These are phyloP conservation scores for Amaranthus cruentus DNA, from an alignment of 148 eudicot species.

Conservation along the genomic window DNA sequence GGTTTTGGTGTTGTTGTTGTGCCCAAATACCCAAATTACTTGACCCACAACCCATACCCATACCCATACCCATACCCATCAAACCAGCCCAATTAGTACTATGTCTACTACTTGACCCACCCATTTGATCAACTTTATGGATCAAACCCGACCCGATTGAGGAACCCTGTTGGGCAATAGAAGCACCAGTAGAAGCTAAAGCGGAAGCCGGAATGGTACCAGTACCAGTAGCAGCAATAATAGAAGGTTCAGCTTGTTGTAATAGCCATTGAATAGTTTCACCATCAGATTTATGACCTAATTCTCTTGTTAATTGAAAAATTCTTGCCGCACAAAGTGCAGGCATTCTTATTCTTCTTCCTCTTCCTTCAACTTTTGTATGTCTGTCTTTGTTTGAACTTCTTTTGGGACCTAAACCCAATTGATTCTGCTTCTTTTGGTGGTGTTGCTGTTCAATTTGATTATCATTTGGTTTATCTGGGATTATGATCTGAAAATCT, in stretches of 20 bases:
- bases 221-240: slow-evolving; percentile 66
- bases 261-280: slow-evolving; percentile 81
- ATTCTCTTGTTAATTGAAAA: slow-evolving; percentile 68
- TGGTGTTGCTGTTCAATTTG: background rate
- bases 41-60: slow-evolving; percentile 8
- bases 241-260: slow-evolving; percentile 66
- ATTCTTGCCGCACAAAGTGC: slow-evolving; percentile 76
- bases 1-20: background rate
- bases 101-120: slow-evolving; percentile 19
- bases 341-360: slow-evolving; percentile 72
- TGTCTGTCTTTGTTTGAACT: slow-evolving; percentile 70
- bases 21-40: slow-evolving; percentile 15
- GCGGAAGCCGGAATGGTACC: slow-evolving; percentile 72
- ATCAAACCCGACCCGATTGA: slow-evolving; percentile 44
- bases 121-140: slow-evolving; percentile 32
- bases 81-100: slow-evolving; percentile 24
- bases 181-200: slow-evolving; percentile 26
- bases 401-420: slow-evolving; percentile 57
- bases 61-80: slow-evolving; percentile 27
- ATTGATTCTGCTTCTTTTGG: slow-evolving; percentile 11
- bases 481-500: slow-evolving; percentile 38
- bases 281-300: slow-evolving; percentile 77
- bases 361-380: slow-evolving; percentile 81
- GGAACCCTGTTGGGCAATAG: slow-evolving; percentile 38
- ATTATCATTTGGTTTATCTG: slow-evolving; percentile 36